Evolutionary conservation across 2,329 filamentous ascomycete genomes (phyloP).

Genomic region (Neodidymelliopsis sp.): DNA sequence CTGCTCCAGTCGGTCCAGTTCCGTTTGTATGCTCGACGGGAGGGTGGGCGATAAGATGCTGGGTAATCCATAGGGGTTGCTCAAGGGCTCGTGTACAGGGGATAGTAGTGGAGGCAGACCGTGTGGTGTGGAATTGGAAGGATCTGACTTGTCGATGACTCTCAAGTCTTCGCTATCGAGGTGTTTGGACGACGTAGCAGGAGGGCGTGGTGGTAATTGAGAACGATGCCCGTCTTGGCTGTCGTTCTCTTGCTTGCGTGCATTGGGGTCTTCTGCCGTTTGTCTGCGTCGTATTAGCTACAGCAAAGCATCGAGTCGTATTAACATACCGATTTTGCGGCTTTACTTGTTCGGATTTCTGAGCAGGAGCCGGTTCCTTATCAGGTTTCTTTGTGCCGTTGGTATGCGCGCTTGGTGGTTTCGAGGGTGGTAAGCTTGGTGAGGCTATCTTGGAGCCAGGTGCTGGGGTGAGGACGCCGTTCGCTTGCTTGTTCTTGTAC

Average conservation of each 20-base stretch:
- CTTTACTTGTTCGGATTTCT: constrained; percentile 24
- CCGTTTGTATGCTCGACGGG: constrained; percentile 62
- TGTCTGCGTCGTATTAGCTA: constrained; percentile 32
- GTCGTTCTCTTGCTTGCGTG: constrained; percentile 27
- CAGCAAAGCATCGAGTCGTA: neutral
- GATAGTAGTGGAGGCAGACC: constrained; percentile 49
- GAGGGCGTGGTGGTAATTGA: constrained; percentile 24
- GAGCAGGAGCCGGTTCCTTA: constrained; percentile 22
- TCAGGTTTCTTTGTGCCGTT: constrained; percentile 38
- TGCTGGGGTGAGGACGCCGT: constrained; percentile 37
- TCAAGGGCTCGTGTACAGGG: constrained; percentile 53
- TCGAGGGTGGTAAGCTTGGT: constrained; percentile 34
- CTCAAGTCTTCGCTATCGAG: constrained; percentile 51
- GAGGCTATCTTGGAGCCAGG: constrained; percentile 43
- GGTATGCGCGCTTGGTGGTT: constrained; percentile 26
- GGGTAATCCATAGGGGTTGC: constrained; percentile 54
- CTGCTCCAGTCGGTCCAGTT: constrained; percentile 55
- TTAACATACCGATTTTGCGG: constrained; percentile 31
- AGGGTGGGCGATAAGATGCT: constrained; percentile 65
- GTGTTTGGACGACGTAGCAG: constrained; percentile 35
- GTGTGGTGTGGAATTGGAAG: constrained; percentile 46
- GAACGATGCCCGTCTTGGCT: constrained; percentile 18
- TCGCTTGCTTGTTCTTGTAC: constrained; percentile 65
- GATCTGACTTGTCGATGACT: constrained; percentile 35
- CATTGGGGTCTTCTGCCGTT: constrained; percentile 23